A percentile compares a stretch with the other conserved stretches of the same genome.
Evolutionary conservation across 1,284 basidiomycete species (phyloP).

Genomic region (Boletellus deceptivus): DNA sequence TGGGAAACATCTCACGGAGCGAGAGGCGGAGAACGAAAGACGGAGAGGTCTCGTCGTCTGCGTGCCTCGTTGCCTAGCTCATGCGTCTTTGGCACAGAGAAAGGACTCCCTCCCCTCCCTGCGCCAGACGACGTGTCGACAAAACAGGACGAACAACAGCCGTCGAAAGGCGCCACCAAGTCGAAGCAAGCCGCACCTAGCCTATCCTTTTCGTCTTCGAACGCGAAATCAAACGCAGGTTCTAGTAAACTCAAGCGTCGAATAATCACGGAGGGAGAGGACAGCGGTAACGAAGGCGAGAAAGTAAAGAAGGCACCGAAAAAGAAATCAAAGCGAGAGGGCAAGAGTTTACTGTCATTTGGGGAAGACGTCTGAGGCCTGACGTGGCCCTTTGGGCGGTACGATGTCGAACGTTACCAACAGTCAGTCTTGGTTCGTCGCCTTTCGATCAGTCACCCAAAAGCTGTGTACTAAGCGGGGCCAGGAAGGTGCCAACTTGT

Average conservation of each 20-base stretch:
- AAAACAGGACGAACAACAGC: slow-evolving; percentile 7
- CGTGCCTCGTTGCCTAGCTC: slow-evolving; percentile 1
- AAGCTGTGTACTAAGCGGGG: too few species aligned
- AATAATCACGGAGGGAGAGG: slow-evolving; percentile 34
- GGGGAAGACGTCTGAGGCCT: slow-evolving; percentile 39
- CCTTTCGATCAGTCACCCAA: background rate
- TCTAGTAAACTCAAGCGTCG: slow-evolving; percentile 42
- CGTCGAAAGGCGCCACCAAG: slow-evolving; percentile 15
- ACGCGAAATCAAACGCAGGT: slow-evolving; percentile 19
- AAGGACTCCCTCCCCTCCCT: slow-evolving; percentile 49
- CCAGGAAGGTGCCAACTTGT: background rate
- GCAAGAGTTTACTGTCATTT: slow-evolving; percentile 59
- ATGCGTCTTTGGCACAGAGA: slow-evolving; percentile 36
- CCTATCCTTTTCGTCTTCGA: slow-evolving; percentile 45
- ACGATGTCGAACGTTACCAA: background rate
- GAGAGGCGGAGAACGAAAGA: slow-evolving; percentile 74
- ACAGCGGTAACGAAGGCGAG: slow-evolving; percentile 23
- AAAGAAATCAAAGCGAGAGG: slow-evolving; percentile 49
- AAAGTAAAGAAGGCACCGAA: slow-evolving; percentile 36
- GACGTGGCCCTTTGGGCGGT: background rate
- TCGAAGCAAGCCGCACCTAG: slow-evolving; percentile 22
- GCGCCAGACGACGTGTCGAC: slow-evolving; percentile 14
- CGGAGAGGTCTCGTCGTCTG: slow-evolving; percentile 58
- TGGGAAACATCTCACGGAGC: slow-evolving; percentile 76
- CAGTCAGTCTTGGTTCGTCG: slow-evolving; percentile 2